Evolutionary conservation across 2,329 filamentous ascomycete genomes (phyloP).

Genomic region (Pseudopyrenochaeta lycopersici): DNA sequence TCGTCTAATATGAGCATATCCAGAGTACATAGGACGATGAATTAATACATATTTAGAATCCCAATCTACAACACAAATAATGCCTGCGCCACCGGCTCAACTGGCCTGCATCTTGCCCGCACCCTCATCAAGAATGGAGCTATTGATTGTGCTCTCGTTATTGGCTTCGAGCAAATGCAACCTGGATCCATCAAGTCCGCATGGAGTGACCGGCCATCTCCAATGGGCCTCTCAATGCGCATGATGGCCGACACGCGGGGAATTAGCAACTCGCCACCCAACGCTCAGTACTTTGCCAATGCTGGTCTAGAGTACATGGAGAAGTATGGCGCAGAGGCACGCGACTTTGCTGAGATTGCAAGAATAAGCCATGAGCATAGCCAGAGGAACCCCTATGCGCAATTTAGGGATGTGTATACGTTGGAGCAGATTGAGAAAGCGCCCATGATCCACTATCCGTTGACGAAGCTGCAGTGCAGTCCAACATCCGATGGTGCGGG

Average conservation of each 20-base stretch:
- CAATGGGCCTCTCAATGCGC: slow-evolving; percentile 73
- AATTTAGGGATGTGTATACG: slow-evolving; percentile 91
- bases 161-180: slow-evolving; percentile 98
- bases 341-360: slow-evolving; percentile 94
- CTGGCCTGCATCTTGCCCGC: slow-evolving; percentile 82
- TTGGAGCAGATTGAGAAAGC: slow-evolving; percentile 80
- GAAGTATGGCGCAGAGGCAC: slow-evolving; percentile 82
- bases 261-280: slow-evolving; percentile 78
- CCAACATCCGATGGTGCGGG: slow-evolving; percentile 92
- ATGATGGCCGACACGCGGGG: slow-evolving; percentile 88
- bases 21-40: background rate
- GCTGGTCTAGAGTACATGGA: slow-evolving; percentile 94
- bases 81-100: slow-evolving; percentile 93
- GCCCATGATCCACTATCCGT: slow-evolving; percentile 79
- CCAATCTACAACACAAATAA: slow-evolving; percentile 99
- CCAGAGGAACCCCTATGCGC: slow-evolving; percentile 89
- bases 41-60: slow-evolving; percentile 61
- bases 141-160: slow-evolving; percentile 86
- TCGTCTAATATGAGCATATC: background rate
- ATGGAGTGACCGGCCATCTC: slow-evolving; percentile 84
- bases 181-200: slow-evolving; percentile 81
- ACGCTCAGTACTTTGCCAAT: slow-evolving; percentile 94
- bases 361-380: slow-evolving; percentile 91
- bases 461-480: slow-evolving; percentile 96
- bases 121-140: slow-evolving; percentile 80